Conservation (phyloP, 306 rosid species). For the Senna siamea region DNA sequence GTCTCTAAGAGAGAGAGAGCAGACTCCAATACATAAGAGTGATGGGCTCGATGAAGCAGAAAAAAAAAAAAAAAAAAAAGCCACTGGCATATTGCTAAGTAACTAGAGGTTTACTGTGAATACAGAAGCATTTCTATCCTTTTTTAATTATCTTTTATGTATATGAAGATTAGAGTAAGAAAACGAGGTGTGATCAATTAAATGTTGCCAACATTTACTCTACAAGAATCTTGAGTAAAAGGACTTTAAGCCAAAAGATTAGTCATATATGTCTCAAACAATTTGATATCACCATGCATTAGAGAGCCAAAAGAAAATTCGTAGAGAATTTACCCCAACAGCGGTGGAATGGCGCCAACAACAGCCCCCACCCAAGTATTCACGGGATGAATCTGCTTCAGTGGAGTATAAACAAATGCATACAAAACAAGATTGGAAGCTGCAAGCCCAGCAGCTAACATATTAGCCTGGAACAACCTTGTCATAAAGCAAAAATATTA, state of each 20-base stretch:
- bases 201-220: constrained; percentile 1
- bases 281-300: constrained; percentile 15
- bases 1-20: not conserved
- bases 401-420: constrained; percentile 88
- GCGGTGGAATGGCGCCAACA: constrained; percentile 98
- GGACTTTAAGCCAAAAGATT: constrained; percentile 22
- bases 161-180: too few relatives aligned
- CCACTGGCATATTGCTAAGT: too few relatives aligned
- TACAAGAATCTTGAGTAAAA: constrained; percentile 6
- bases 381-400: constrained; percentile 95
- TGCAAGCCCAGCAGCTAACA: constrained; percentile 95
- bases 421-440: constrained; percentile 87
- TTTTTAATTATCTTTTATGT: too few relatives aligned
- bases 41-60: too few relatives aligned
- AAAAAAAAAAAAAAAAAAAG: too few relatives aligned
- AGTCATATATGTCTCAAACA: constrained; percentile 18
- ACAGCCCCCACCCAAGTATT: constrained; percentile 99
- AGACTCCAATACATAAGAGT: not conserved
- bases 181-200: not conserved
- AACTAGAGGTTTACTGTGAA: too few relatives aligned
- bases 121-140: too few relatives aligned
- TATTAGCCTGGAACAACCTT: constrained; percentile 94
- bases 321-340: constrained; percentile 70
- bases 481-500: constrained; percentile 65
- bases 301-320: constrained; percentile 11